Base-by-base conservation (phyloP, 1,284 basidiomycete genomes). In the Rhodotorula glutinis region DNA sequence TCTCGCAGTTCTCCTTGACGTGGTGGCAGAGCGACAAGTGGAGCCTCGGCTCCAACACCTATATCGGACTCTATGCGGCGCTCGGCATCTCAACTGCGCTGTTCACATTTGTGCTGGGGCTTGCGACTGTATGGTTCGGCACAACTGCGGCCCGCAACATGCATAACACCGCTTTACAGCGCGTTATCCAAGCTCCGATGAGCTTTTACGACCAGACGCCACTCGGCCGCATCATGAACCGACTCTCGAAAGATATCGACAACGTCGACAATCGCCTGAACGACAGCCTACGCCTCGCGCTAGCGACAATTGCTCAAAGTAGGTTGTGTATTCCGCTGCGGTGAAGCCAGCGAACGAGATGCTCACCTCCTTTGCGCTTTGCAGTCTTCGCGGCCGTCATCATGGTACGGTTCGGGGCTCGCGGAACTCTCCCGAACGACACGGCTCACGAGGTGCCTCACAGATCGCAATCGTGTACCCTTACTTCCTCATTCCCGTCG, bases 41-140 rank as follows among this genome's bases (percentile, higher is more conserved):
- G 52, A 53, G 61, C 21, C 60, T 61, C 30, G 49, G 21, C 44
- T 27, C 72, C 83, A 38, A 27, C 27, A 49, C 14, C 74, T 91
- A 90, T 76, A 87, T 90, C 77, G 84, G 82, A 13, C 76, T 91
- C 27, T 91, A 91, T 74, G 88, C 86, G 3, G 82, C 80, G 49
- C 79, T 91, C 1, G 88, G 83, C 75, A 75, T 84, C 46, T 77
- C 78, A 0, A 79, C 80, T 41, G 82, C 83, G 10, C 38, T 86
- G 11, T 86, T 86, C 75, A 88, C 86, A 0, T 87, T 91, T 75
- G 73, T 70, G 64, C 81, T 83, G 77, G 74, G 75, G 3, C 53
- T 65, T 19, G 56, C 65, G 1, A 62, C 69, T 7, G 64, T 69
- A 16, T 54, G 60, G 16, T 66, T 76, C 21, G 75, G 75, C 7